Evolutionary conservation across 306 rosid genomes (phyloP).

Genomic region (Pterocarpus macrocarpus): DNA sequence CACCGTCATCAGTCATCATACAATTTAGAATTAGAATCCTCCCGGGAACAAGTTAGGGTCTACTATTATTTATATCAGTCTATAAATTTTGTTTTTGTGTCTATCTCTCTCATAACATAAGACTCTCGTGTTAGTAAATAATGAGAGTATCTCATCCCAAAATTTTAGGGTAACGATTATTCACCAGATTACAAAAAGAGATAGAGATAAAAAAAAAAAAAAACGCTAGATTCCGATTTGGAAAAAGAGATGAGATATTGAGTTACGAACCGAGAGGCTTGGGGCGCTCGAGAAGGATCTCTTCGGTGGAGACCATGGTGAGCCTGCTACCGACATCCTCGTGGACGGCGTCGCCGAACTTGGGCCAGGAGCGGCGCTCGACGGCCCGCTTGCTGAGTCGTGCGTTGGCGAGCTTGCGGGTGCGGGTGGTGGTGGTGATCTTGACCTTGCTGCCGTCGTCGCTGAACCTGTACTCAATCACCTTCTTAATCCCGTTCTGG

Average conservation of each 20-base stretch:
- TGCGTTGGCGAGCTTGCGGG: constrained; percentile 52
- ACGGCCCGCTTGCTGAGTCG: constrained; percentile 46
- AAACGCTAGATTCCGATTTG: background rate
- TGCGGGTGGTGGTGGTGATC: constrained; percentile 66
- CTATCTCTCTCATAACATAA: no score
- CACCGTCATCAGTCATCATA: background rate
- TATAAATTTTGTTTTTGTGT: background rate
- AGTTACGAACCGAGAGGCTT: constrained; percentile 68
- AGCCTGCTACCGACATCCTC: constrained; percentile 79
- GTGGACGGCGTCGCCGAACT: constrained; percentile 76
- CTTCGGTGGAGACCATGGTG: constrained; percentile 85
- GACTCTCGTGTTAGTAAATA: no score
- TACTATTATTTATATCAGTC: background rate
- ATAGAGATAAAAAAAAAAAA: no score
- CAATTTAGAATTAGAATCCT: background rate
- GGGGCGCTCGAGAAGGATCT: constrained; percentile 78
- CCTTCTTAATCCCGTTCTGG: constrained; percentile 76
- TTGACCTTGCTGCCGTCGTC: constrained; percentile 77
- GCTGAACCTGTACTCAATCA: constrained; percentile 69
- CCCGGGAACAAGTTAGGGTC: background rate
- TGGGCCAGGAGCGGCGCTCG: constrained; percentile 60
- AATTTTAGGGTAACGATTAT: background rate
- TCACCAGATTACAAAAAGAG: no score
- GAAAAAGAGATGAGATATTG: no score
- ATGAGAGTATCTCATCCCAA: background rate